Conservation (phyloP, 1,284 basidiomycete species). For the Trametes hirsuta region DNA sequence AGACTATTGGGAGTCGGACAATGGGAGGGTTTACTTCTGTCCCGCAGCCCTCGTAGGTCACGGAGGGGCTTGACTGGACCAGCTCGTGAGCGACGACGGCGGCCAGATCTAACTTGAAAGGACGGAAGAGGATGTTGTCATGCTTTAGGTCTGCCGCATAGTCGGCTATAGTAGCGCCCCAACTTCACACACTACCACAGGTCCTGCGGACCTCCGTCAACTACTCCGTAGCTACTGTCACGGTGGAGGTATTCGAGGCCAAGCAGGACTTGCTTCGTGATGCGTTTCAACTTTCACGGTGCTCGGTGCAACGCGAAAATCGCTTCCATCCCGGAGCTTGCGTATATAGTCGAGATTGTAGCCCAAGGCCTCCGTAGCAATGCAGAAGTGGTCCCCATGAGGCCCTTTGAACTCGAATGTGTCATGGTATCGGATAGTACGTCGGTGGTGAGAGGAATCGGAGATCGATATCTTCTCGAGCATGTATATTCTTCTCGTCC, state of each 20-base stretch:
- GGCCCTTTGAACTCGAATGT: slow-evolving; percentile 18
- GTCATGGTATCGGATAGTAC: slow-evolving; percentile 6
- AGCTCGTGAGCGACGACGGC: slow-evolving; percentile 18
- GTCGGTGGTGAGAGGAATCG: slow-evolving; percentile 8
- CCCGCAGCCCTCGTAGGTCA: slow-evolving; percentile 9
- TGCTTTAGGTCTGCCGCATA: slow-evolving; percentile 45
- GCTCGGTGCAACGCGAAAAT: slow-evolving; percentile 31
- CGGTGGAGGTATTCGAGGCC: slow-evolving; percentile 51
- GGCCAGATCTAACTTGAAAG: slow-evolving; percentile 2
- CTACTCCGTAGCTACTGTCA: slow-evolving; percentile 43
- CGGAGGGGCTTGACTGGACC: slow-evolving; percentile 10
- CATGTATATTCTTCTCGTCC: slow-evolving; percentile 11
- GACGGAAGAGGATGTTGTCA: slow-evolving; percentile 47
- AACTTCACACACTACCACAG: too few relatives aligned
- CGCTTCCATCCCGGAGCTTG: slow-evolving; percentile 25
- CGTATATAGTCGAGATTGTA: slow-evolving; percentile 41
- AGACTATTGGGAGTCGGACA: slow-evolving; percentile 8
- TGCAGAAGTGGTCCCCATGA: slow-evolving; percentile 46
- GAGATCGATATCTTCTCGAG: slow-evolving; percentile 12
- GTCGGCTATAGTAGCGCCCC: too few relatives aligned
- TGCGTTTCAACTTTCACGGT: slow-evolving; percentile 39
- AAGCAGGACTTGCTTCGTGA: slow-evolving; percentile 48
- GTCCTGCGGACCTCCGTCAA: slow-evolving; percentile 30
- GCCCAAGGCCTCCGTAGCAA: slow-evolving; percentile 52
- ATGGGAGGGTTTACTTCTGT: slow-evolving; percentile 10